Base-by-base conservation (phyloP, 1,284 basidiomycete species). In the Waitea zeae region DNA sequence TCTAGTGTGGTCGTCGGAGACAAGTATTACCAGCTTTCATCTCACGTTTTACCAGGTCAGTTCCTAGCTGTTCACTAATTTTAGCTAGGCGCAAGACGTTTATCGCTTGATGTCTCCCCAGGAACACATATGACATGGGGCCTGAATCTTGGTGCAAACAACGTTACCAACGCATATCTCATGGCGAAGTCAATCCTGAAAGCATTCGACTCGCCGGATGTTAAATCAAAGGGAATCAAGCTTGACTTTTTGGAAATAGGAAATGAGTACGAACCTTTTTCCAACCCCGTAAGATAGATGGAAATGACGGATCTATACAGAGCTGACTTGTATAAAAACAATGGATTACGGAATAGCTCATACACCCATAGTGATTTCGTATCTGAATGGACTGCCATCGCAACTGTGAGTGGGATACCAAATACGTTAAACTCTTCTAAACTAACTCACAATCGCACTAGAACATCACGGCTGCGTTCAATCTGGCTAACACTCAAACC, bases 81-180 rank as follows among this genome's bases (percentile, higher is more conserved):
- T n/a, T n/a, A n/a, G n/a, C n/a, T n/a, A n/a, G n/a, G n/a, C n/a
- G n/a, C n/a, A n/a, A n/a, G n/a, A n/a, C n/a, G n/a, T n/a, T n/a
- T n/a, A n/a, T n/a, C n/a, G n/a, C 57, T 80, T 36, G 78, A 79
- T 7, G 22, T 26, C 7, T n/a, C n/a, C n/a, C 48, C 50, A 79
- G 15, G 66, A 70, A 9, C 22, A 7, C 22, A 26, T n/a, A 26
- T 26, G 22, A 26, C n/a, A 7, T 26, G 22, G 22, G 22, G 22
- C n/a, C 7, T 26, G 22, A 26, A 26, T n/a, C 22, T 26, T 7
- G 22, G 22, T 26, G 22, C 22, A 20, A 53, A 64, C 38, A 76
- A 78, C 43, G 39, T 68, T 36, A 72, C 68, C 20, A 64, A 70
- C 29, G 66, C 63, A 0, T 61, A 63, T 32, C 61, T 71, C n/a